These are phyloP conservation scores for Clitopilus hobsonii DNA, from an alignment of 768 basidiomycete genomes.

Conservation along the genomic window DNA sequence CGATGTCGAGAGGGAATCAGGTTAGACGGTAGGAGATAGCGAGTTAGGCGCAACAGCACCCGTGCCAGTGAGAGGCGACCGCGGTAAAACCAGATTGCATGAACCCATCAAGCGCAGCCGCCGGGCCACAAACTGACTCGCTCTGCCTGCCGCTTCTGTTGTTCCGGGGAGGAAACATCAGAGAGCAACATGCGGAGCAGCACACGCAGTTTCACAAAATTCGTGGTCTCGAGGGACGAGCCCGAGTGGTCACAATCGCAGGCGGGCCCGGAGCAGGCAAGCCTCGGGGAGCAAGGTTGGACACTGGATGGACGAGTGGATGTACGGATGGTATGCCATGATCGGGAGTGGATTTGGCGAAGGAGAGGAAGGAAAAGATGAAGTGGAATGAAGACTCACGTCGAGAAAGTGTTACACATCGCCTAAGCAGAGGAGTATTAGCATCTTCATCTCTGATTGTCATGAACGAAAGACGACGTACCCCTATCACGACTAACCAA, in stretches of 20 bases:
- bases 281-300: too few relatives aligned
- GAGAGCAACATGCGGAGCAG: neutral
- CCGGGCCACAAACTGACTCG: neutral
- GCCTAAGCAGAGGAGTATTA: too few relatives aligned
- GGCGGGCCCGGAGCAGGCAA: too few relatives aligned
- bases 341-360: too few relatives aligned
- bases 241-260: too few relatives aligned
- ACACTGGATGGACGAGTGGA: too few relatives aligned
- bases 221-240: too few relatives aligned
- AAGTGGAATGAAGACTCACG: slow-evolving; percentile 25
- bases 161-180: neutral
- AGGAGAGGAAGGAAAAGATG: neutral
- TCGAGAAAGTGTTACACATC: slow-evolving; percentile 42
- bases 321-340: too few relatives aligned
- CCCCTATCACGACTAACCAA: slow-evolving; percentile 41
- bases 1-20: too few relatives aligned
- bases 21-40: neutral
- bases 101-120: neutral
- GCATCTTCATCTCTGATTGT: too few relatives aligned
- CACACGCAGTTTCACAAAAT: neutral
- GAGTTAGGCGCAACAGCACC: neutral
- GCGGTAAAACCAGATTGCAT: neutral
- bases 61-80: neutral
- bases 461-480: slow-evolving; percentile 23
- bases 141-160: neutral